A percentile compares a stretch with the other conserved stretches of the same genome.
Evolutionary conservation across 2,329 filamentous ascomycete genomes (phyloP).

Genomic region (Xylaria sp.): DNA sequence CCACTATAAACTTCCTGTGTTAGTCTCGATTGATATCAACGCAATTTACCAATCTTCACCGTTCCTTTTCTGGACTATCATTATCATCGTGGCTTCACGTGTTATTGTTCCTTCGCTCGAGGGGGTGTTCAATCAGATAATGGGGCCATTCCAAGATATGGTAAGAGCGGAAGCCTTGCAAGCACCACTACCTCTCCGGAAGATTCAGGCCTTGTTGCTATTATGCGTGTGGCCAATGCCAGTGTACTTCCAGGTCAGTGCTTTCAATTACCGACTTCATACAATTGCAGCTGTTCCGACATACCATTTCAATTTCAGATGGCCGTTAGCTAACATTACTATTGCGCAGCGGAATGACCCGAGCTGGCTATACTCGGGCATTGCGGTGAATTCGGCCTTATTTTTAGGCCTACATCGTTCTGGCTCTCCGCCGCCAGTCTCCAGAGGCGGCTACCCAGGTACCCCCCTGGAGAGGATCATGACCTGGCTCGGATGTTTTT

Average conservation of each 20-base stretch:
- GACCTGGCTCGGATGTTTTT: slow-evolving; percentile 42
- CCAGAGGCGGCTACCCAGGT: slow-evolving; percentile 27
- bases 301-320: not conserved
- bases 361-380: slow-evolving; percentile 41
- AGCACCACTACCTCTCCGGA: slow-evolving; percentile 37
- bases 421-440: slow-evolving; percentile 27
- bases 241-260: slow-evolving; percentile 25
- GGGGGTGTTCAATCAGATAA: slow-evolving; percentile 32
- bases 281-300: not conserved
- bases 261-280: not conserved
- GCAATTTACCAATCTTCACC: slow-evolving; percentile 34
- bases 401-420: slow-evolving; percentile 39
- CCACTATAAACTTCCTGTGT: slow-evolving; percentile 39
- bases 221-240: slow-evolving; percentile 40
- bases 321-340: not conserved
- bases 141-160: slow-evolving; percentile 33
- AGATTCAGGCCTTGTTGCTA: slow-evolving; percentile 39
- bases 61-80: slow-evolving; percentile 42
- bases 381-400: slow-evolving; percentile 40
- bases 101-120: slow-evolving; percentile 25
- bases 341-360: slow-evolving; percentile 35
- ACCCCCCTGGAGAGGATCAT: slow-evolving; percentile 33
- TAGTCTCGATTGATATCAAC: slow-evolving; percentile 36
- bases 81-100: slow-evolving; percentile 33
- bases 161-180: slow-evolving; percentile 31